Base-by-base conservation (phyloP, 495 filamentous ascomycete genomes). In the Penicillium canariense region DNA sequence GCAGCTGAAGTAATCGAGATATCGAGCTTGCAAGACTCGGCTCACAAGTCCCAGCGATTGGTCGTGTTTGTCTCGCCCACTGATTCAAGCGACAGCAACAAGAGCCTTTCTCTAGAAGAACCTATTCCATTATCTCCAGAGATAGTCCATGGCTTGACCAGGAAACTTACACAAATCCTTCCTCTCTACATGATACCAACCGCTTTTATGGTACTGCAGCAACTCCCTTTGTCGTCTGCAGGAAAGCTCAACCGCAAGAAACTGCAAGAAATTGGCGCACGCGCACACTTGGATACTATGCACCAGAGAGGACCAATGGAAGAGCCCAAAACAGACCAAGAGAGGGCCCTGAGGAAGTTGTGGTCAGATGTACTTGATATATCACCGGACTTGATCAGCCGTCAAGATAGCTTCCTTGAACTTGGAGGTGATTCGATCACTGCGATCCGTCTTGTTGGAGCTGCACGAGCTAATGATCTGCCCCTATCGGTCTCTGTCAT, bases 101-200 rank as follows among this genome's bases (percentile, higher is more conserved):
- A 38, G 15, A 8, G 15, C 15, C 34, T 18, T 38, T 38, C 34
- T 38, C 18, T 18, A 3, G 34, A 38, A 18, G 34, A 43, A 20
- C 39, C 39, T 2, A 9, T 12, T 22, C 23, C 20, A n/a, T 10
- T 43, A 8, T 26, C 39, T 43, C 4, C 39, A 26, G 20, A 0
- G 23, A 26, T 26, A 25, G 39, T 20, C 9, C 9, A 43, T 10
- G 20, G 11, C 20, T 25, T 48, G 45, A 31, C 27, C 26, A 15
- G 27, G 26, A 25, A 22, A 17, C 32, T 48, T 10, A 15, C 50
- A 9, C 27, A 48, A 23, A 8, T 47, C 1, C 40, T 66, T 8
- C 70, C 71, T 34, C n/a, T 15, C 25, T 77, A 78, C 62, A 79
- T 80, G 75, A 63, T 78, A 0, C 77, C 73, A 2, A 48, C 46